A percentile compares a stretch with the other conserved stretches of the same genome.
These are phyloP conservation scores for Pestalotiopsis sp. DNA, from an alignment of 2,329 filamentous ascomycete species.

Conservation along the genomic window DNA sequence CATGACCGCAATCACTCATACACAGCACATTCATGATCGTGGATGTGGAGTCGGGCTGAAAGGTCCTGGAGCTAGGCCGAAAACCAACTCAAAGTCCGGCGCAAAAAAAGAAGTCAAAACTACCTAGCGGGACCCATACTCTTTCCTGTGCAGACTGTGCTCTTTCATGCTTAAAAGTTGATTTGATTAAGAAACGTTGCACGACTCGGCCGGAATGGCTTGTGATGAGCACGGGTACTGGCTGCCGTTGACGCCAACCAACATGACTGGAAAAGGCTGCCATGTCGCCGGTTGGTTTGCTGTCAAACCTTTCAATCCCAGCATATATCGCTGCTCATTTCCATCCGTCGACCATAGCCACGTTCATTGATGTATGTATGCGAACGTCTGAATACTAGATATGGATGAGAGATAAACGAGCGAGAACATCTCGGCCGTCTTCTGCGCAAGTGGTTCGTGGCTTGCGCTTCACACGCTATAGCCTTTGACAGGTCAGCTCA, in stretches of 20 bases:
- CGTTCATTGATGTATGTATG: no score
- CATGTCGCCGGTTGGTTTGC: neutral
- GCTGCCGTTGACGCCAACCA: neutral
- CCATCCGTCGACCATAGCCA: neutral
- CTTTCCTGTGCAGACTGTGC: neutral
- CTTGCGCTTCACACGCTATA: neutral
- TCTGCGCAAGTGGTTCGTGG: neutral
- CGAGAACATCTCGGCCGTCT: no score
- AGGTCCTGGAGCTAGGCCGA: neutral
- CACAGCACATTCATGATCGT: neutral
- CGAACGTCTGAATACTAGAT: no score
- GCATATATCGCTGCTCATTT: neutral
- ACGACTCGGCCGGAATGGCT: neutral
- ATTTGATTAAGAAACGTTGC: neutral
- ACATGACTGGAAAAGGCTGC: neutral
- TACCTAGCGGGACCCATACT: neutral
- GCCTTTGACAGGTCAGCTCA: neutral
- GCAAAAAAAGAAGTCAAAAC: neutral
- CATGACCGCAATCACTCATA: neutral
- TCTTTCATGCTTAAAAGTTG: neutral
- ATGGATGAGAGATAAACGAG: no score
- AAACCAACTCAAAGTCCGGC: constrained; percentile 1
- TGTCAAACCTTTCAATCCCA: neutral
- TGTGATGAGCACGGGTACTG: neutral
- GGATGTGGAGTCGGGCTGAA: constrained; percentile 6